Conservation (phyloP, 108 stramenopile genomes). For the Cyclostephanos tholiformis region DNA sequence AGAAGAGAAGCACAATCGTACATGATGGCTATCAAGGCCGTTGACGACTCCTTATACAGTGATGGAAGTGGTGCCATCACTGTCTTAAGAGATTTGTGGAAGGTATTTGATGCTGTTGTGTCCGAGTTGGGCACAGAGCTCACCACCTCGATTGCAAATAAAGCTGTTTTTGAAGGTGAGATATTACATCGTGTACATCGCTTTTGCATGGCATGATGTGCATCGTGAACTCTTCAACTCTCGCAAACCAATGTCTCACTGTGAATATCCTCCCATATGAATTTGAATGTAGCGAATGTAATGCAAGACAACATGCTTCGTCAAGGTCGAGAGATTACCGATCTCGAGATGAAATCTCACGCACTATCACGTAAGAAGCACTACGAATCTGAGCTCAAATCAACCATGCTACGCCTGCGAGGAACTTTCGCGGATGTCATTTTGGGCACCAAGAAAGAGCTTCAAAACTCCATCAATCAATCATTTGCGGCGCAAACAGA, state of each 20-base stretch:
- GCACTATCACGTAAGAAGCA: conserved; percentile 15
- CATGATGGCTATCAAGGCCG: conserved; percentile 30
- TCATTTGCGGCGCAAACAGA: conserved; percentile 6
- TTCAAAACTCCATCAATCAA: conserved; percentile 14
- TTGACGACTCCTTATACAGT: conserved; percentile 21
- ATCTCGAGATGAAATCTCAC: conserved; percentile 27
- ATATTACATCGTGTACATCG: background rate
- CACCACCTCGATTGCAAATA: conserved; percentile 28
- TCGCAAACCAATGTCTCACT: background rate
- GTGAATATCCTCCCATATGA: background rate
- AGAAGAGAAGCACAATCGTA: conserved; percentile 18
- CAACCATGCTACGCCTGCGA: conserved; percentile 30
- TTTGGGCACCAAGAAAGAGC: conserved; percentile 24
- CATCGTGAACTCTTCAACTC: conserved; percentile 1
- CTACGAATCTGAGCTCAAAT: conserved; percentile 21
- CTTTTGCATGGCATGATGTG: background rate
- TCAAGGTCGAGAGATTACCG: conserved; percentile 14
- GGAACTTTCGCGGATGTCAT: conserved; percentile 41
- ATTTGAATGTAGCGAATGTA: conserved; percentile 21
- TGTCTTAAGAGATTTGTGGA: conserved; percentile 19
- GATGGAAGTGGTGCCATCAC: conserved; percentile 10
- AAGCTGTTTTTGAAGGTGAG: conserved; percentile 45
- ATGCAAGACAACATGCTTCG: conserved; percentile 21
- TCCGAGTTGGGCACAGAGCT: conserved; percentile 26
- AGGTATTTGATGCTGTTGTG: conserved; percentile 20